phyloP scores from a whole-genome alignment of 768 basidiomycete species.

The Artomyces pyxidatus region DNA sequence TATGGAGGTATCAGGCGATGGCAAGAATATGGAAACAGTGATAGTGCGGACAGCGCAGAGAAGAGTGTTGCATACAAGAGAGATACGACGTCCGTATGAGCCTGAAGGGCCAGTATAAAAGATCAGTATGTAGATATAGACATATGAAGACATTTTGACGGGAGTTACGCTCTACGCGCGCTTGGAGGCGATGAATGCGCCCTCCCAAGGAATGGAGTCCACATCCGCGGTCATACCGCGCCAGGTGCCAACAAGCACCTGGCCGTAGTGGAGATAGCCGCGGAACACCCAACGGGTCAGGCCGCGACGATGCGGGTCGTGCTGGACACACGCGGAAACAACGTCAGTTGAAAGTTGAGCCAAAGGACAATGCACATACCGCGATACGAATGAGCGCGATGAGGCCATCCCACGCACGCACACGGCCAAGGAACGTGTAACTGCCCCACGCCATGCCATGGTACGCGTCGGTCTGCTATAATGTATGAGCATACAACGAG shows the following conservation, averaged over 20 bases:
- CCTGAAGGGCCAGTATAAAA: no score
- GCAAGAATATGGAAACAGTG: no score
- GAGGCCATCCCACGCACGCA: constrained; percentile 31
- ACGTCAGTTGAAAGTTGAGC: neutral
- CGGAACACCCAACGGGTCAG: constrained; percentile 42
- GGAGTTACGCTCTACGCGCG: constrained; percentile 14
- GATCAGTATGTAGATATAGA: neutral
- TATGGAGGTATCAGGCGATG: no score
- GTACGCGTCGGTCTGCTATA: constrained; percentile 37
- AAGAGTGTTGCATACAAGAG: no score
- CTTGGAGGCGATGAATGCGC: constrained; percentile 54
- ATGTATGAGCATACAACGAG: neutral
- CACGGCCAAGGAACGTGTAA: constrained; percentile 28
- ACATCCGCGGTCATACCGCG: constrained; percentile 38
- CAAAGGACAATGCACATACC: constrained; percentile 7
- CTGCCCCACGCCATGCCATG: constrained; percentile 30
- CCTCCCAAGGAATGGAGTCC: constrained; percentile 47
- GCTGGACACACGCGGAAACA: constrained; percentile 3
- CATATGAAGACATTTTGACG: neutral
- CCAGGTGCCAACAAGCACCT: constrained; percentile 71
- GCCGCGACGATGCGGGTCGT: constrained; percentile 6
- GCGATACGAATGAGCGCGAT: constrained; percentile 27
- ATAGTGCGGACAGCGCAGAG: no score
- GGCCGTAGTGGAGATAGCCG: constrained; percentile 59
- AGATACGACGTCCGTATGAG: no score